phyloP scores from a whole-genome alignment of 2,329 filamentous ascomycete genomes.

The Orbilia ellipsospora region DNA sequence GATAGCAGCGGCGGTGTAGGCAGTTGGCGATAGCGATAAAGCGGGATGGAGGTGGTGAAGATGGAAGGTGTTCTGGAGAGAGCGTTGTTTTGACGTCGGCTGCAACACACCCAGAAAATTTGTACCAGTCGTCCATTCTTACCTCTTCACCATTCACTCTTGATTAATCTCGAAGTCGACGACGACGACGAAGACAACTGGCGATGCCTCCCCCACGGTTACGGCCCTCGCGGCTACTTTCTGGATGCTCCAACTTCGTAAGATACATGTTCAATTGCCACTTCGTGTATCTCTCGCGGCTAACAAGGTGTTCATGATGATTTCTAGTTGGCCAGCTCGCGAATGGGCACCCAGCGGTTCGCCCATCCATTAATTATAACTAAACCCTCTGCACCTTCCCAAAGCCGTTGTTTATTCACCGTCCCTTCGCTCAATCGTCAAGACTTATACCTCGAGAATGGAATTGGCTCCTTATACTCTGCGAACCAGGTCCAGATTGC shows the following conservation, averaged over 20 bases:
- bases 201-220: conserved; percentile 49
- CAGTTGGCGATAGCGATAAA: not conserved
- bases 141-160: not conserved
- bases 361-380: not conserved
- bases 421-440: conserved; percentile 5
- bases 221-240: conserved; percentile 38
- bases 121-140: conserved; percentile 29
- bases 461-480: conserved; percentile 78
- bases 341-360: not conserved
- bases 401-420: conserved; percentile 18
- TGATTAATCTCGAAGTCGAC: not conserved
- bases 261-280: not conserved
- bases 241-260: conserved; percentile 37
- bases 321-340: too few relatives aligned
- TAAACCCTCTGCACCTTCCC: not conserved
- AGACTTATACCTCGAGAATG: conserved; percentile 61
- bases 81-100: conserved; percentile 26
- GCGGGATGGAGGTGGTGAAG: conserved; percentile 1
- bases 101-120: conserved; percentile 45
- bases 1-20: not conserved
- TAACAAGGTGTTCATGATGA: too few relatives aligned
- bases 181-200: conserved; percentile 8
- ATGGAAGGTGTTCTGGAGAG: not conserved
- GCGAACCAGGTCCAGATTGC: conserved; percentile 76
- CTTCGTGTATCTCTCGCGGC: too few relatives aligned